phyloP scores from a whole-genome alignment of 129 eudicot species.

The Escallonia rubra region DNA sequence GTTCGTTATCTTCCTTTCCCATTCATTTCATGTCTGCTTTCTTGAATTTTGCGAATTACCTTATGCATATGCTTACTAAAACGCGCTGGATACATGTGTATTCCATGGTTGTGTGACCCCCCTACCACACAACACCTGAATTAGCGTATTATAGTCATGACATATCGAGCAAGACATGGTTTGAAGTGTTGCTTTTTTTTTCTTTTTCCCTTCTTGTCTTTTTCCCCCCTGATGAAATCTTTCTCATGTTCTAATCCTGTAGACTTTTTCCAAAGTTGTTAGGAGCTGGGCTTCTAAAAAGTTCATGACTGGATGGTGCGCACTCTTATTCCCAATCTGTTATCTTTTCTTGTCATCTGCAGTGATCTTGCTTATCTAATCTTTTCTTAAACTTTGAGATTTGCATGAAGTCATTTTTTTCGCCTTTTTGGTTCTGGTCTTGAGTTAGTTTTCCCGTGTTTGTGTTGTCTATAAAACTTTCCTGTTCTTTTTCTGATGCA shows the following conservation, averaged over 20 bases:
- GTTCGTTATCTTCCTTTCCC: too few relatives aligned
- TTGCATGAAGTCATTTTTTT: too few relatives aligned
- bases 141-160: too few relatives aligned
- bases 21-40: background rate
- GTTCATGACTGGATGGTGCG: constrained; percentile 97
- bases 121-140: background rate
- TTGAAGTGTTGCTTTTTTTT: background rate
- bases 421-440: too few relatives aligned
- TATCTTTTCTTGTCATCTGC: background rate
- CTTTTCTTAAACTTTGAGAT: too few relatives aligned
- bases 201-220: background rate
- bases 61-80: background rate
- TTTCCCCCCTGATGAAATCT: constrained; percentile 4
- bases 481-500: too few relatives aligned
- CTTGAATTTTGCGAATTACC: background rate
- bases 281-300: constrained; percentile 98
- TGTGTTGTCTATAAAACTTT: too few relatives aligned
- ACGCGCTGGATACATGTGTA: too few relatives aligned
- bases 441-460: too few relatives aligned
- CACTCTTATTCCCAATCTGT: constrained; percentile 2
- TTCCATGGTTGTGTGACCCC: background rate
- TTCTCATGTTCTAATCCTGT: constrained; percentile 9
- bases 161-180: too few relatives aligned
- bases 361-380: background rate
- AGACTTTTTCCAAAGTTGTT: constrained; percentile 79